Percentiles rank a stretch among this genome's conserved stretches.
Evolutionary conservation across 208 protist genomes (phyloP).

Genomic region (Acanthamoeba culbertsoni): DNA sequence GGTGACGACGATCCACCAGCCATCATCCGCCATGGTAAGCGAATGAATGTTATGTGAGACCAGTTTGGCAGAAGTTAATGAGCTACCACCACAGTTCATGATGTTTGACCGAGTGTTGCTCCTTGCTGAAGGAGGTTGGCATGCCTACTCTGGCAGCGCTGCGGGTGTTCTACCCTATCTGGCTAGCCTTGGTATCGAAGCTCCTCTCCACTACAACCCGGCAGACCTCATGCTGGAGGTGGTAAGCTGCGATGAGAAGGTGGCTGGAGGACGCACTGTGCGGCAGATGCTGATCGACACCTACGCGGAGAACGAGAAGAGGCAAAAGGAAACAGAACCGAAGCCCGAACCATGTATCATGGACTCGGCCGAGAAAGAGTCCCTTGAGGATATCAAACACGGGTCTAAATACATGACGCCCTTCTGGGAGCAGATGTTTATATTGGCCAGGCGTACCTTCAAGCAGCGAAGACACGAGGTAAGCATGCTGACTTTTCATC

Average conservation of each 20-base stretch:
- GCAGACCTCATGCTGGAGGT: slow-evolving; percentile 60
- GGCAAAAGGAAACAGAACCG: neutral
- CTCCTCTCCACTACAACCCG: slow-evolving; percentile 59
- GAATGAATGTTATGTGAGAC: too few species aligned
- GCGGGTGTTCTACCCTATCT: slow-evolving; percentile 27
- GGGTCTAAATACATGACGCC: neutral
- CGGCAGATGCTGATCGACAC: slow-evolving; percentile 15
- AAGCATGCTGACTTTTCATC: too few species aligned
- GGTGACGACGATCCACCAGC: slow-evolving; percentile 74
- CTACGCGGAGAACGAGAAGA: neutral
- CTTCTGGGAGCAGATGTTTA: slow-evolving; percentile 5
- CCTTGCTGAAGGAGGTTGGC: slow-evolving; percentile 45
- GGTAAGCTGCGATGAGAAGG: neutral
- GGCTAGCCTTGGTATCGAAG: slow-evolving; percentile 20
- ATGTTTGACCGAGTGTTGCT: slow-evolving; percentile 72
- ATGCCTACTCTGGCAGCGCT: slow-evolving; percentile 2
- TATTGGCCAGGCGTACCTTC: slow-evolving; percentile 56
- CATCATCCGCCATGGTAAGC: slow-evolving; percentile 67
- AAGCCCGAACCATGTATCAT: neutral
- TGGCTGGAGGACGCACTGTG: neutral
- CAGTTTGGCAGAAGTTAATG: too few species aligned
- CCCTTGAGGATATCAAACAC: neutral
- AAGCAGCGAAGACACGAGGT: too few species aligned
- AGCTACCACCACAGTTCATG: too few species aligned
- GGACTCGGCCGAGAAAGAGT: neutral